Evolutionary conservation across 2,329 filamentous ascomycete species (phyloP).

Genomic region (Zelopaecilomyces penicillatus): DNA sequence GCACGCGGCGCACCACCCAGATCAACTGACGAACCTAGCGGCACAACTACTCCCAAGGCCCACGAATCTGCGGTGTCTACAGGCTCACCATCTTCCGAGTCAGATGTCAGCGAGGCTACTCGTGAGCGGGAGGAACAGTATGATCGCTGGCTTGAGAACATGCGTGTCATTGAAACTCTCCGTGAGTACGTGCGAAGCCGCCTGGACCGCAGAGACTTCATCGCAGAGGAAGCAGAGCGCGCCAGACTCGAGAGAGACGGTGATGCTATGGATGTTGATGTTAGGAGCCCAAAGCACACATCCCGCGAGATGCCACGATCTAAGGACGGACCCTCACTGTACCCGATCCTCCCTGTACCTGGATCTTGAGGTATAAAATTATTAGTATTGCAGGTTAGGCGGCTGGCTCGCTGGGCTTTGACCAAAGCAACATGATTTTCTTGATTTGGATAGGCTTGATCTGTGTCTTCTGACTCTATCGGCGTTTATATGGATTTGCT

Average conservation of each 20-base stretch:
- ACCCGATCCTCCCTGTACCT: slow-evolving; percentile 32
- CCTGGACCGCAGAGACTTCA: slow-evolving; percentile 49
- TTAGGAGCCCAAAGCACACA: slow-evolving; percentile 19
- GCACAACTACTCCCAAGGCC: slow-evolving; percentile 35
- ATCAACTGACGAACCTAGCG: slow-evolving; percentile 27
- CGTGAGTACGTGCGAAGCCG: slow-evolving; percentile 49
- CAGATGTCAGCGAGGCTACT: slow-evolving; percentile 42
- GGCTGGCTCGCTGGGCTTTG: too few species aligned
- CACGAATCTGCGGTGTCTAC: slow-evolving; percentile 35
- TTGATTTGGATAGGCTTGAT: too few species aligned
- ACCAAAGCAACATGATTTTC: too few species aligned
- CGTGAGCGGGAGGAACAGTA: slow-evolving; percentile 54
- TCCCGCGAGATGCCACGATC: slow-evolving; percentile 16
- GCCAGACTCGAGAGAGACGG: slow-evolving; percentile 12
- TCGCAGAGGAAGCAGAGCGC: slow-evolving; percentile 21
- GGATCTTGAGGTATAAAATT: slow-evolving; percentile 17
- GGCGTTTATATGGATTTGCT: too few species aligned
- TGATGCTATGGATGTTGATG: slow-evolving; percentile 30
- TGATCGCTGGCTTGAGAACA: slow-evolving; percentile 58
- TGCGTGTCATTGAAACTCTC: slow-evolving; percentile 55
- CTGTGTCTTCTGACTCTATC: too few species aligned
- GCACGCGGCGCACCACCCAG: slow-evolving; percentile 34
- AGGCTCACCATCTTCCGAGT: slow-evolving; percentile 47
- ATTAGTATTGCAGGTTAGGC: too few species aligned
- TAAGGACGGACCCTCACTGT: slow-evolving; percentile 28